A percentile compares a stretch with the other conserved stretches of the same genome.
Evolutionary conservation across 192 early-diverging fungal genomes (phyloP).

Genomic region (Kappamyces sp.): DNA sequence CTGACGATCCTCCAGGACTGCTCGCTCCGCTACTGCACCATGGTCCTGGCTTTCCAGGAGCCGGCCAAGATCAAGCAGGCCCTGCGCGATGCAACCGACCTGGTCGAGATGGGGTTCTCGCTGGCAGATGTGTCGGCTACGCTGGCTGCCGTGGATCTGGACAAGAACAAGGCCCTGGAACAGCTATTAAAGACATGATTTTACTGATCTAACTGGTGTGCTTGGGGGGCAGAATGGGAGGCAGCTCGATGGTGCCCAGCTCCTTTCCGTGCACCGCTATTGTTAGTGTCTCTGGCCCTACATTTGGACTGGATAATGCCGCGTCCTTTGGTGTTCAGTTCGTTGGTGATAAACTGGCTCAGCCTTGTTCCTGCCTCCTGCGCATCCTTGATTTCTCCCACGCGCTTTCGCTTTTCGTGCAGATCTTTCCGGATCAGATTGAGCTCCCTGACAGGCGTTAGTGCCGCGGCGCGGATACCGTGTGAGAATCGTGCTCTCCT

Average conservation of each 20-base stretch:
- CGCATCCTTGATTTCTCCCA: neutral
- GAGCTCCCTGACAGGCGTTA: slow-evolving; percentile 28
- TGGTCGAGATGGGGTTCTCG: slow-evolving; percentile 1
- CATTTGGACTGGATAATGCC: neutral
- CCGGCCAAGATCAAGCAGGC: neutral
- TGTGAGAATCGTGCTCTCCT: slow-evolving; percentile 45
- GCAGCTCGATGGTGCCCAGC: too few relatives aligned
- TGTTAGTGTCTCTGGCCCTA: too few relatives aligned
- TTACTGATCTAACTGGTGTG: neutral
- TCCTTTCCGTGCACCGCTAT: too few relatives aligned
- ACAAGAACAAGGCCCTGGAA: slow-evolving; percentile 11
- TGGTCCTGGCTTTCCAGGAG: neutral
- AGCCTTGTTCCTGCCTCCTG: neutral
- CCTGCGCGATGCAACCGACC: neutral
- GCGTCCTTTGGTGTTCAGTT: slow-evolving; percentile 1
- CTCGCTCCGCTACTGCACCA: neutral
- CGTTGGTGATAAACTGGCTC: neutral
- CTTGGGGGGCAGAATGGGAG: slow-evolving; percentile 7
- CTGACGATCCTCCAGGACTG: too few relatives aligned
- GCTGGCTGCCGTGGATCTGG: neutral
- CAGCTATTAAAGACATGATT: slow-evolving; percentile 8
- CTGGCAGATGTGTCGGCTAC: slow-evolving; percentile 4
- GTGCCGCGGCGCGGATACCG: slow-evolving; percentile 33
- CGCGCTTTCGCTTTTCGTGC: neutral
- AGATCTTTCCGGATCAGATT: slow-evolving; percentile 25